A percentile compares a stretch with the other conserved stretches of the same genome.
Conservation (phyloP, 2,329 filamentous ascomycete species). For the Elsinoe ampelina region DNA sequence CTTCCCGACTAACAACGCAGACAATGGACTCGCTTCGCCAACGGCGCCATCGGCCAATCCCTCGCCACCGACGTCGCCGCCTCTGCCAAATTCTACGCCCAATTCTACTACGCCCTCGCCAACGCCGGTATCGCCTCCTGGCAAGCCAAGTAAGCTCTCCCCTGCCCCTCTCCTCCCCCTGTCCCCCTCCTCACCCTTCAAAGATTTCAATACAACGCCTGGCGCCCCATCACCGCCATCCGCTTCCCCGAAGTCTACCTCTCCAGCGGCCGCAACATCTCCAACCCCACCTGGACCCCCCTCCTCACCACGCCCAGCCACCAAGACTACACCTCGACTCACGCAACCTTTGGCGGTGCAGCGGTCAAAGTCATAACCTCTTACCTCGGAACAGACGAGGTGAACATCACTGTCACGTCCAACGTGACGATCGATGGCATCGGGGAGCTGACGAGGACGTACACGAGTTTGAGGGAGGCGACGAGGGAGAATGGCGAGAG, state of each 20-base stretch:
- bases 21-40: conserved; percentile 23
- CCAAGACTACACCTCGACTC: conserved; percentile 24
- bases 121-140: conserved; percentile 25
- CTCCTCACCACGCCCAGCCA: conserved; percentile 23
- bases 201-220: conserved; percentile 20
- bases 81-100: conserved; percentile 24
- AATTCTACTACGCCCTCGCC: conserved; percentile 24
- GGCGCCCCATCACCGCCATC: conserved; percentile 22
- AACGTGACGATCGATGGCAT: conserved; percentile 21
- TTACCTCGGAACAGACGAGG: conserved; percentile 20
- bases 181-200: not conserved
- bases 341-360: conserved; percentile 23
- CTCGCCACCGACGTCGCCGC: conserved; percentile 20
- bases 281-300: conserved; percentile 21
- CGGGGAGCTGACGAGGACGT: conserved; percentile 21
- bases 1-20: conserved; percentile 1
- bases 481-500: conserved; percentile 24
- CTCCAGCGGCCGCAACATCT: conserved; percentile 19
- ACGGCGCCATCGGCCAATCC: conserved; percentile 19
- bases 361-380: conserved; percentile 21
- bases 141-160: conserved; percentile 20
- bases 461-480: conserved; percentile 22
- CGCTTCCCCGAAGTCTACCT: conserved; percentile 20
- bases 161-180: not conserved
- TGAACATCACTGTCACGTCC: conserved; percentile 21